Evolutionary conservation across 2,329 filamentous ascomycete genomes (phyloP), one percentile per base, ranked within the genome.

Genomic region (Xylariaceae sp.): DNA sequence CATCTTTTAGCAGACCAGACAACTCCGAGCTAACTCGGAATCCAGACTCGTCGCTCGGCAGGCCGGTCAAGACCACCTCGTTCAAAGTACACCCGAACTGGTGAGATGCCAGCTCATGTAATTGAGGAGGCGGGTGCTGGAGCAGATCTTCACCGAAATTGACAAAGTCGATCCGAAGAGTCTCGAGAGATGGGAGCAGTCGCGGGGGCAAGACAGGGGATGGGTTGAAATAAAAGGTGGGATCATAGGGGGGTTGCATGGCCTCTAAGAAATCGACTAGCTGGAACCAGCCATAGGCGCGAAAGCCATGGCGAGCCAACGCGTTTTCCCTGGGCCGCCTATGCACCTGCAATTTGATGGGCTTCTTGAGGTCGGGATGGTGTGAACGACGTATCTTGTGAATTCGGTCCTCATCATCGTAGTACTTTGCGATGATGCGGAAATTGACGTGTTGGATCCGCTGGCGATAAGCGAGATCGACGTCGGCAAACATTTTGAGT

Each of bases 371-470:
- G 42, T 74, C 73, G 2, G 70, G 67, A 57, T 82, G 79, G 59
- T 82, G 78, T 7, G 68, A 69, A 20, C 68, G 71, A 21, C 72
- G 72, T 44, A 79, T 69, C 58, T 73, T 75, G 59, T 79, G 79
- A 18, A 56, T 59, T 14, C 71, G 71, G 40, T 73, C 75, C 45
- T 79, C 74, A 47, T 85, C 81, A 52, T 84, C 81, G 57, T 82
- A 85, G 65, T 81, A 85, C 49, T 74, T 75, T 9, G 81, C 82
- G 55, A 84, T 78, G 63, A 85, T 71, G 42, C 82, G 80, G 41
- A 85, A 70, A 23, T 73, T 83, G 63, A 81, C 68, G 53, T 77
- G 71, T 20, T 73, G 73, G 51, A 85, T 74, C 10, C 71, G 67
- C 29, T 74, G 67, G 16, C 82, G 79, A 53, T 76, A 76, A 3